Evolutionary conservation across 352 stramenopile species (phyloP).

Genomic region (Globisporangium irregulare): DNA sequence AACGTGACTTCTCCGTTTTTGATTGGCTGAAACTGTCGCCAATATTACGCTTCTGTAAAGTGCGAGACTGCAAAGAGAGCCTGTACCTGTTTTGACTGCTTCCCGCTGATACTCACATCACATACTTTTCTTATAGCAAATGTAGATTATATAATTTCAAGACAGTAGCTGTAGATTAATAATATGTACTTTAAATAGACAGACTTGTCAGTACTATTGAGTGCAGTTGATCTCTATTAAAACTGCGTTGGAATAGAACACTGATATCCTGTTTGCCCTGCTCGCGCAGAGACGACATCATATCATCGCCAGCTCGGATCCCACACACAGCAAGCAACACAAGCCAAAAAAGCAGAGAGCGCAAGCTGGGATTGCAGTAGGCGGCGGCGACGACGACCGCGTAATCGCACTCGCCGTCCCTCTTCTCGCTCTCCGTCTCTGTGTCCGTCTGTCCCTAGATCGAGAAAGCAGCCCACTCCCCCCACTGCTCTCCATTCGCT

Average conservation of each 20-base stretch:
- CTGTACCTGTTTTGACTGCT: too few species aligned
- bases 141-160: too few species aligned
- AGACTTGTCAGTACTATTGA: background rate
- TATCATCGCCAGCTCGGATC: background rate
- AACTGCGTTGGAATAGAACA: background rate
- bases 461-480: background rate
- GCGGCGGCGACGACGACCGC: background rate
- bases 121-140: background rate
- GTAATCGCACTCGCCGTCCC: slow-evolving; percentile 1
- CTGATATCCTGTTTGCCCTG: background rate
- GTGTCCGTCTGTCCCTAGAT: background rate
- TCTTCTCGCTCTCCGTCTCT: background rate
- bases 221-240: background rate
- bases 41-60: background rate
- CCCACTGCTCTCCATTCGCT: background rate
- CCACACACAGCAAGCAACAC: background rate
- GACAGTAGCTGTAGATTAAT: too few species aligned
- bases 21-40: background rate
- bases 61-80: background rate
- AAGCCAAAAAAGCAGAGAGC: background rate
- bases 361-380: background rate
- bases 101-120: background rate
- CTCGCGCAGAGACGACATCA: background rate
- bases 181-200: too few species aligned
- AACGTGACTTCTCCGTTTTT: background rate